Evolutionary conservation across 106 monocot genomes (phyloP).

Genomic region (Allium sativum): DNA sequence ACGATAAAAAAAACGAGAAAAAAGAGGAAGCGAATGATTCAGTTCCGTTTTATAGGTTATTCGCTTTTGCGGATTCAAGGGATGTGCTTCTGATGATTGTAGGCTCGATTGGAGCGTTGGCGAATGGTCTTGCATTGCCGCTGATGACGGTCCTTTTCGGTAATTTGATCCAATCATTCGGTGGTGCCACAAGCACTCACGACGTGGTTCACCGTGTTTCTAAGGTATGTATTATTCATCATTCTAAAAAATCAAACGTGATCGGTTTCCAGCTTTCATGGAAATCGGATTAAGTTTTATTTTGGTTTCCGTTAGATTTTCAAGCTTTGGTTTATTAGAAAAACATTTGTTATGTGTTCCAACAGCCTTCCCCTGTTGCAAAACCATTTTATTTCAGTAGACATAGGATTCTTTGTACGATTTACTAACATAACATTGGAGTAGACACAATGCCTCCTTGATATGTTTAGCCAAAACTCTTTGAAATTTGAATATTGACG

Average conservation of each 20-base stretch:
- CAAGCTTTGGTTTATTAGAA: background rate
- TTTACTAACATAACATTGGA: too few species aligned
- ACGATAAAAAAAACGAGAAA: background rate
- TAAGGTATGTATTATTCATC: slow-evolving; percentile 21
- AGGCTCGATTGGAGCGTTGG: slow-evolving; percentile 34
- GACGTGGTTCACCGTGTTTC: slow-evolving; percentile 38
- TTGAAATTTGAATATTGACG: too few species aligned
- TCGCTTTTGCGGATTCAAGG: slow-evolving; percentile 41
- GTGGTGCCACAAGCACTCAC: slow-evolving; percentile 19
- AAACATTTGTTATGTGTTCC: too few species aligned
- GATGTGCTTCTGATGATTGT: slow-evolving; percentile 41
- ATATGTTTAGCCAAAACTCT: too few species aligned
- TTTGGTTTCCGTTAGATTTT: background rate
- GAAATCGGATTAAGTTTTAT: too few species aligned
- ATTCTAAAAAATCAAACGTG: background rate
- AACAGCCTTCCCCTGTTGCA: too few species aligned
- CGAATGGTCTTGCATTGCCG: slow-evolving; percentile 42
- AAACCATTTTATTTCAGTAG: too few species aligned
- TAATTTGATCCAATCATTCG: slow-evolving; percentile 40
- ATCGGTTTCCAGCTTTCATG: background rate
- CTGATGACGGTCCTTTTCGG: slow-evolving; percentile 59
- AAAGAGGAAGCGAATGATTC: slow-evolving; percentile 1
- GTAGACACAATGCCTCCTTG: too few species aligned
- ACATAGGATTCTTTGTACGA: too few species aligned
- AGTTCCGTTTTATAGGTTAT: slow-evolving; percentile 49